Percentiles rank a stretch among this genome's conserved stretches.
Evolutionary conservation across 148 eudicot species (phyloP).

Genomic region (Camellia japonica): DNA sequence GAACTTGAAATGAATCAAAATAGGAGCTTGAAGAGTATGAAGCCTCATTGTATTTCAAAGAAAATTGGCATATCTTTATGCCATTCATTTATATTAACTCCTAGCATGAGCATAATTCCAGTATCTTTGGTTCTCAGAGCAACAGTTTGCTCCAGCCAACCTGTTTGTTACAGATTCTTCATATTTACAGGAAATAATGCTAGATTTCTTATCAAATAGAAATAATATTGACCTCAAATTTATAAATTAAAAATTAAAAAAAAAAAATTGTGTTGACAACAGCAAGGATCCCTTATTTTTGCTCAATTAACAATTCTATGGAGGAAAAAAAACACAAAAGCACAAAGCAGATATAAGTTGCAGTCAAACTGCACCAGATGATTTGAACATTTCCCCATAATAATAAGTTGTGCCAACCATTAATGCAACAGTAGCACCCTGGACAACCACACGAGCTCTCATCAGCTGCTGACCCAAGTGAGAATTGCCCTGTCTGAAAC

Average conservation of each 20-base stretch:
- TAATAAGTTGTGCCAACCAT: slow-evolving; percentile 86
- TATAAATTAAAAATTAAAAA: background rate
- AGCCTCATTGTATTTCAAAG: background rate
- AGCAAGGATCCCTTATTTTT: background rate
- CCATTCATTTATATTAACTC: background rate
- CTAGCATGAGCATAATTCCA: background rate
- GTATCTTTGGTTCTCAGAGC: background rate
- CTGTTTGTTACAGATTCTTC: background rate
- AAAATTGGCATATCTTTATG: background rate
- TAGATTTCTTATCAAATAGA: background rate
- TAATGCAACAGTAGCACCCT: slow-evolving; percentile 92
- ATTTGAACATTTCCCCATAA: slow-evolving; percentile 59
- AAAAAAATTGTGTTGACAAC: background rate
- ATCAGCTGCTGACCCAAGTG: slow-evolving; percentile 79
- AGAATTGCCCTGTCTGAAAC: slow-evolving; percentile 81
- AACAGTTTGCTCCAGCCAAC: background rate
- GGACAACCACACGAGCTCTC: slow-evolving; percentile 91
- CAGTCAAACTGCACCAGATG: background rate
- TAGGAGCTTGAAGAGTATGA: background rate
- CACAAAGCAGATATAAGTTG: background rate
- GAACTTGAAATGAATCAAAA: background rate
- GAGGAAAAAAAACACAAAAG: background rate
- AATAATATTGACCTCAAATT: background rate
- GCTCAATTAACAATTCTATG: background rate
- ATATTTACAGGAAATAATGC: background rate